Evolutionary conservation across 2,329 filamentous ascomycete species (phyloP).

Genomic region (Botrytis pseudocinerea): DNA sequence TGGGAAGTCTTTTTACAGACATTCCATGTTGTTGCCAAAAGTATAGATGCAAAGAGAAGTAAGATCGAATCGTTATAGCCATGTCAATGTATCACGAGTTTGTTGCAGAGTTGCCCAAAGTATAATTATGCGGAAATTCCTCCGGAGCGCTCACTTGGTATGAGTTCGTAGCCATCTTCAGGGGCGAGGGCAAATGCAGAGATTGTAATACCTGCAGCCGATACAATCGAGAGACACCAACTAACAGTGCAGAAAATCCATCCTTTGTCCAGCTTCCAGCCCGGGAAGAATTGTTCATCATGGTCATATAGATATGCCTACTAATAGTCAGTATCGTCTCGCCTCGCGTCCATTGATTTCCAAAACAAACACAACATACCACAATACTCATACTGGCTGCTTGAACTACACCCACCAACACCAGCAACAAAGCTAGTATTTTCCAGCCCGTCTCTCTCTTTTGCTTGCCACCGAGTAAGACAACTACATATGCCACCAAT

Average conservation of each 20-base stretch:
- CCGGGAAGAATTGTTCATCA: slow-evolving; percentile 78
- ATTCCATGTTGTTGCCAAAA: neutral
- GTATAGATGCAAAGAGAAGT: neutral
- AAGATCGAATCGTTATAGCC: neutral
- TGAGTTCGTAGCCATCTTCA: slow-evolving; percentile 86
- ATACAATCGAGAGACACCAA: slow-evolving; percentile 53
- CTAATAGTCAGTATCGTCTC: slow-evolving; percentile 18
- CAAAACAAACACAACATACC: slow-evolving; percentile 54
- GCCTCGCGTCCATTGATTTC: neutral
- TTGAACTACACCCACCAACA: slow-evolving; percentile 66
- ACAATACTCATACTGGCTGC: slow-evolving; percentile 79
- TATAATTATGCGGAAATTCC: neutral
- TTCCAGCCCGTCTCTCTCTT: slow-evolving; percentile 83
- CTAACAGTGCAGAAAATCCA: slow-evolving; percentile 70
- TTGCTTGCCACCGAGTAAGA: slow-evolving; percentile 76
- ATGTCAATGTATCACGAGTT: neutral
- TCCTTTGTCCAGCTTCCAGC: slow-evolving; percentile 77
- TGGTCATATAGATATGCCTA: slow-evolving; percentile 83
- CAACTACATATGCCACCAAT: slow-evolving; percentile 75
- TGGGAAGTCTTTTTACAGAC: neutral
- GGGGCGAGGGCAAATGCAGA: slow-evolving; percentile 71
- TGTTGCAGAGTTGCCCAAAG: neutral
- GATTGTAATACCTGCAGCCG: slow-evolving; percentile 59
- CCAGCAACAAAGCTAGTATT: slow-evolving; percentile 65
- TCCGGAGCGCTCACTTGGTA: slow-evolving; percentile 46